Conservation (phyloP, 1,284 basidiomycete genomes). For the Fomitopsis betulina region DNA sequence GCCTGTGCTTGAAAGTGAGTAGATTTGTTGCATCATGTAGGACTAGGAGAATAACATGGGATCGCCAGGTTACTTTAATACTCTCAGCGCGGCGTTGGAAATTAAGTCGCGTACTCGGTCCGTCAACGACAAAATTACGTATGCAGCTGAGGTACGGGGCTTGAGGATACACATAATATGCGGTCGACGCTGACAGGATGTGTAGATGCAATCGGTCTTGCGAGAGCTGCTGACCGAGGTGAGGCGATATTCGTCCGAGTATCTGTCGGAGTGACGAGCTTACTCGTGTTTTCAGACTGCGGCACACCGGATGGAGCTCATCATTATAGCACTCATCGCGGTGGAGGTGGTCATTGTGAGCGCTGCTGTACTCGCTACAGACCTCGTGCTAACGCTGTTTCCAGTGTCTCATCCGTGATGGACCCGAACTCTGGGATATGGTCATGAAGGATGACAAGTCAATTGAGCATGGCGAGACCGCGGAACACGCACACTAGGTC, state of each 20-base stretch:
- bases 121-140: conserved; percentile 90
- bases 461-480: conserved; percentile 4
- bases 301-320: conserved; percentile 84
- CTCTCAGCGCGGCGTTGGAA: conserved; percentile 77
- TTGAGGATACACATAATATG: conserved; percentile 4
- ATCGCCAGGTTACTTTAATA: conserved; percentile 77
- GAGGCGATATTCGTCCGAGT: conserved; percentile 8
- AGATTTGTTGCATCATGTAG: background rate
- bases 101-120: conserved; percentile 75
- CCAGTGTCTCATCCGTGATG: conserved; percentile 57
- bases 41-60: background rate
- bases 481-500: background rate
- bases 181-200: background rate
- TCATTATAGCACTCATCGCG: conserved; percentile 87
- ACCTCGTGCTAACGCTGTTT: background rate
- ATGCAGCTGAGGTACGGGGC: conserved; percentile 74
- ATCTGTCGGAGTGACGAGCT: background rate
- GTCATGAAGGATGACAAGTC: conserved; percentile 16
- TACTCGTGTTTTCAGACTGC: conserved; percentile 53
- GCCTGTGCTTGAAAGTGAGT: conserved; percentile 76
- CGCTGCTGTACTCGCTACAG: conserved; percentile 11
- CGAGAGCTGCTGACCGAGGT: conserved; percentile 79
- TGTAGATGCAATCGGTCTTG: conserved; percentile 66
- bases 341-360: conserved; percentile 87
- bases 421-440: conserved; percentile 62